A percentile compares a stretch with the other conserved stretches of the same genome.
Conservation (phyloP, 345 rosid genomes). For the Populus nigra region DNA sequence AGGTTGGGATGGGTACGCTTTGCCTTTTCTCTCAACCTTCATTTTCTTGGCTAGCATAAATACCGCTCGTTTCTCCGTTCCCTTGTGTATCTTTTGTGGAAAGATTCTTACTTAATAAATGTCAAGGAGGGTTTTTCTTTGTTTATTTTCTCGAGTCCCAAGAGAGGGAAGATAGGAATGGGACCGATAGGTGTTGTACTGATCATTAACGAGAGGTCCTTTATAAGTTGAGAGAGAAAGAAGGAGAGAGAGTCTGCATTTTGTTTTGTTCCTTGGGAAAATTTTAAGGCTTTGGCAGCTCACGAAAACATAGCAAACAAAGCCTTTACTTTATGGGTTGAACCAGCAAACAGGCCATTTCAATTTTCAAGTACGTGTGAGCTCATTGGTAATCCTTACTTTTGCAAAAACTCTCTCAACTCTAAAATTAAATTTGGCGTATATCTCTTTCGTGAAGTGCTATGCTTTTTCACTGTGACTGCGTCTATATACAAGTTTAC, state of each 20-base stretch:
- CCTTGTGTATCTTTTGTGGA: background rate
- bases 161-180: background rate
- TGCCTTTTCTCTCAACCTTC: slow-evolving; percentile 25
- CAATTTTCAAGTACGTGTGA: background rate
- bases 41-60: slow-evolving; percentile 11
- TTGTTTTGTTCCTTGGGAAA: background rate
- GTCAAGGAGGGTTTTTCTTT: background rate
- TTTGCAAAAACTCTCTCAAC: no score
- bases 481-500: background rate
- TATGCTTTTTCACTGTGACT: background rate
- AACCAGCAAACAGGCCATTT: background rate
- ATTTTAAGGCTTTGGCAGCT: background rate
- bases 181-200: background rate
- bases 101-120: background rate
- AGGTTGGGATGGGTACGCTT: slow-evolving; percentile 14
- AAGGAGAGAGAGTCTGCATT: background rate
- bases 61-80: background rate
- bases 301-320: background rate
- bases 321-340: background rate
- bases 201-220: background rate
- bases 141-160: background rate
- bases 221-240: background rate
- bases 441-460: background rate
- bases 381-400: no score
- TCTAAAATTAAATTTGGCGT: no score